A percentile compares a stretch with the other conserved stretches of the same genome.
Conservation (phyloP, 2,329 filamentous ascomycete species). For the Thielaviopsis euricoi region DNA sequence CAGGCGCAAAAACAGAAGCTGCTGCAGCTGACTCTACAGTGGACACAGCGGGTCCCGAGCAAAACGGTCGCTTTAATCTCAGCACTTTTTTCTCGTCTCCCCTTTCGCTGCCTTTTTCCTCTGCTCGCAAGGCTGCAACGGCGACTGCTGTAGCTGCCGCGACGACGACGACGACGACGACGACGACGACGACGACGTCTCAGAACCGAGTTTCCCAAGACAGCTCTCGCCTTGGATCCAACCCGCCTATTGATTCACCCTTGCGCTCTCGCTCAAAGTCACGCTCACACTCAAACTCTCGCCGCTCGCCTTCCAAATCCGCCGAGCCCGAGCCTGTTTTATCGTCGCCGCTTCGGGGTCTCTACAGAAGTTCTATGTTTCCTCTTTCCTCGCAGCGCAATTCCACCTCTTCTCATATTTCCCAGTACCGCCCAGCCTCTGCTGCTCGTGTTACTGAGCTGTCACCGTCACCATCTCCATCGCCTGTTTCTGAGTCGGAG, state of each 20-base stretch:
- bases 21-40: neutral
- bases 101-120: constrained; percentile 19
- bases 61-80: constrained; percentile 26
- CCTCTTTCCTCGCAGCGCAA: constrained; percentile 19
- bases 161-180: neutral
- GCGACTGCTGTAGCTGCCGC: constrained; percentile 7
- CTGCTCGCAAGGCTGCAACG: constrained; percentile 10
- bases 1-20: too few relatives aligned
- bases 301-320: neutral
- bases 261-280: neutral
- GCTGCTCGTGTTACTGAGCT: neutral
- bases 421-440: neutral
- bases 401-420: neutral
- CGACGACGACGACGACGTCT: neutral
- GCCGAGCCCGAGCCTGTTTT: neutral
- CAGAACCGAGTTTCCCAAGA: neutral
- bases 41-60: neutral
- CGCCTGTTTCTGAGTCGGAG: too few relatives aligned
- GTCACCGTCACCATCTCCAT: neutral
- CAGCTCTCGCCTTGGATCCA: neutral
- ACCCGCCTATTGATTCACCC: neutral
- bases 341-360: constrained; percentile 8
- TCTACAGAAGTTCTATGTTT: constrained; percentile 26
- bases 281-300: neutral
- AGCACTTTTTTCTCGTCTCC: constrained; percentile 43